Percentiles rank a stretch among this genome's conserved stretches.
These are phyloP conservation scores for Polyporus tsugae DNA, from an alignment of 1,284 basidiomycete genomes.

Conservation along the genomic window DNA sequence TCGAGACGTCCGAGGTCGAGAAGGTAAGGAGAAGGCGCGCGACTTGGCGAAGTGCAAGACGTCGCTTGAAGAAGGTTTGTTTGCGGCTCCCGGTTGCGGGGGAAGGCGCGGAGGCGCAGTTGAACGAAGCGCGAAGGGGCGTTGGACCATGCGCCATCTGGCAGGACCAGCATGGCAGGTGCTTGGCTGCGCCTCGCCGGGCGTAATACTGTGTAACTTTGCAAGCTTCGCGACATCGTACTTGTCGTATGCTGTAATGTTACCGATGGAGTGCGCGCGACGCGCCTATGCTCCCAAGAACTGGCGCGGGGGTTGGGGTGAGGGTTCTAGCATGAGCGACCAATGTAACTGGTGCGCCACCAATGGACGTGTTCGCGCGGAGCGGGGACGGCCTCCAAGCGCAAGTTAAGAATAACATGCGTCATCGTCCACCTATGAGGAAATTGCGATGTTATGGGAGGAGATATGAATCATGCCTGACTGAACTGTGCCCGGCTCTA, in stretches of 20 bases:
- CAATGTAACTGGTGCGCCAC: not conserved
- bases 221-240: not conserved
- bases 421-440: not conserved
- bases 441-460: not conserved
- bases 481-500: not conserved
- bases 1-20: slow-evolving; percentile 6
- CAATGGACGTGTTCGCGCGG: not conserved
- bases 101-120: slow-evolving; percentile 17
- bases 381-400: not conserved
- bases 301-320: not conserved
- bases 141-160: slow-evolving; percentile 13
- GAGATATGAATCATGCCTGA: not conserved
- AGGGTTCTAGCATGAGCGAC: not conserved
- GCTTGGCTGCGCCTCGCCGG: not conserved
- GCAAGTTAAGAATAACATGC: not conserved
- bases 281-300: not conserved
- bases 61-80: slow-evolving; percentile 17
- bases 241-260: not conserved
- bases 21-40: not conserved
- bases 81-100: slow-evolving; percentile 9
- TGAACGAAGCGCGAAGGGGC: slow-evolving; percentile 12
- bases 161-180: not conserved
- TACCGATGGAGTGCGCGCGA: not conserved
- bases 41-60: slow-evolving; percentile 2
- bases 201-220: not conserved